Base-by-base conservation (phyloP, 129 eudicot species). In the Glebionis coronaria region DNA sequence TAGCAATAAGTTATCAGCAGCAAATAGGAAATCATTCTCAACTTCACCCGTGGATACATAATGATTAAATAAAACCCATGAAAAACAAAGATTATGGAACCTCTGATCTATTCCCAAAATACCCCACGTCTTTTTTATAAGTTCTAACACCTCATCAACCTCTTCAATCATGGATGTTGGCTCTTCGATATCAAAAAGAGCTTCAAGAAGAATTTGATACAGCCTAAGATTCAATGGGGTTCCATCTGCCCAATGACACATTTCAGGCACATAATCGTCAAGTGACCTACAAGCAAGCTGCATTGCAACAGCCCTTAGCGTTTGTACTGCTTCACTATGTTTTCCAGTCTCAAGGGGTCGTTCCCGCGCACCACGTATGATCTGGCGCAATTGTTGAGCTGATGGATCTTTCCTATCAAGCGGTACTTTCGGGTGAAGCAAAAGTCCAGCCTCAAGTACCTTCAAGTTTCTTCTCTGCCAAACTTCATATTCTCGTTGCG, bases 231-330 rank as follows among this genome's bases (percentile, higher is more conserved):
- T 90, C 75, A 90, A 66, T 2, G 97, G 97, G 44, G 77, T 44
- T 47, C 95, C 97, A 81, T 90, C 97, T 31, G 95, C 97, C 97
- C 97, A 90, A 71, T 90, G 97, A 76, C 97, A 90, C 8, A 31
- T 58, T 65, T 79, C 87, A 4, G 91, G 77, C 54, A 54, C 57
- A 44, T 77, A 78, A 60, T 88, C 91, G 28, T 84, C 91, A 68
- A 61, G 78, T 61, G 97, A 80, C 64, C 97, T 81, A 77, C 78
- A 80, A 59, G 97, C 91, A 65, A 87, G 89, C 51, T 81, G 72
- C 68, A 67, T 73, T 29, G 85, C 79, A 23, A 76, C 56, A 12
- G 18, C 67, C 9, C 89, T 81, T 40, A 90, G 85, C 15, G 68
- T 71, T 61, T 80, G 81, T 79, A 87, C 76, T 4, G 78, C 51